phyloP scores from a whole-genome alignment of 176 grass and related monocot species.

The Carex scoparia region DNA sequence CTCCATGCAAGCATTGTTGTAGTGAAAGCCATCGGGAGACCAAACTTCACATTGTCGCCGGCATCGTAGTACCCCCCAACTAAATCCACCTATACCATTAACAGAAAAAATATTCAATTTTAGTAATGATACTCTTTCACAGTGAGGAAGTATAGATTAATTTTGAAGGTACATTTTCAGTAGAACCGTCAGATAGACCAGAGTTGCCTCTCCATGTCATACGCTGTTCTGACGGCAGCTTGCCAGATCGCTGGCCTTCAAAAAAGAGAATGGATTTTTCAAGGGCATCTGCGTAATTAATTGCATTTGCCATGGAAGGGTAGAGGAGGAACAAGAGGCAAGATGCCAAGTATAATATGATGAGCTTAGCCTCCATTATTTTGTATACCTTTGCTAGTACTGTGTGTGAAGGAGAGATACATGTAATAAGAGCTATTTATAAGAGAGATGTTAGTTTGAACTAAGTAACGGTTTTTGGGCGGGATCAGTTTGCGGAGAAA shows the following conservation, averaged over 20 bases:
- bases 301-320: conserved; percentile 21
- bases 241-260: conserved; percentile 92
- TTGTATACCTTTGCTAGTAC: conserved; percentile 17
- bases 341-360: background rate
- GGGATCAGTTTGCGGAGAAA: conserved; percentile 17
- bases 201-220: conserved; percentile 66
- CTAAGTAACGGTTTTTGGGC: conserved; percentile 1
- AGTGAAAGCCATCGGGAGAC: conserved; percentile 78
- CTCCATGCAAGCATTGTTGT: conserved; percentile 94
- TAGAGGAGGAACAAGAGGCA: conserved; percentile 25
- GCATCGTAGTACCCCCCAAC: conserved; percentile 85
- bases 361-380: conserved; percentile 15
- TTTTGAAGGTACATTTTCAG: conserved; percentile 38
- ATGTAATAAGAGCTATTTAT: conserved; percentile 25
- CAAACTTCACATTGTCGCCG: conserved; percentile 91
- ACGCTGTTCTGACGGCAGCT: conserved; percentile 51
- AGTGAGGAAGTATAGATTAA: background rate
- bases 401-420: background rate
- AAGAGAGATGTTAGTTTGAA: background rate
- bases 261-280: conserved; percentile 92
- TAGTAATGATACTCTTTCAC: background rate
- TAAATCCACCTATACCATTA: conserved; percentile 56
- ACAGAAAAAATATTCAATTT: background rate
- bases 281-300: conserved; percentile 86
- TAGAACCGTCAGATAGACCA: conserved; percentile 56